These are phyloP conservation scores for Xylaria flabelliformis DNA, from an alignment of 495 filamentous ascomycete species.

Conservation along the genomic window DNA sequence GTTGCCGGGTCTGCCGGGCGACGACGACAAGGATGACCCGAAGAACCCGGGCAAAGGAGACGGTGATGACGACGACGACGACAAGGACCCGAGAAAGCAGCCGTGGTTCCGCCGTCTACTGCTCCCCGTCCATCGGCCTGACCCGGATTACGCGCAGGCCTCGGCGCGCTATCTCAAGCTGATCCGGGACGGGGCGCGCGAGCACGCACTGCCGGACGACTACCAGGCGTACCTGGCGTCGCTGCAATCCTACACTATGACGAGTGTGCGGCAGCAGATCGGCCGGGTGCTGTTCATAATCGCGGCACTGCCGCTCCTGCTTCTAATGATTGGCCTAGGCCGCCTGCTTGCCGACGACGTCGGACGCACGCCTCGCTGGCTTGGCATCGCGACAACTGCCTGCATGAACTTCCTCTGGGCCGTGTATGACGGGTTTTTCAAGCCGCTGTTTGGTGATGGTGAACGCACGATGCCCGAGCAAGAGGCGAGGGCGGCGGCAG, in stretches of 20 bases:
- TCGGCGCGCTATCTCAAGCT: slow-evolving; percentile 82
- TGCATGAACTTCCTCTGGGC: slow-evolving; percentile 69
- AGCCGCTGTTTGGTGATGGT: slow-evolving; percentile 79
- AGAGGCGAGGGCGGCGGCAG: neutral
- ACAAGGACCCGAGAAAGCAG: slow-evolving; percentile 34
- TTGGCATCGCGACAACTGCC: slow-evolving; percentile 52
- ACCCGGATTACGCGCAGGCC: slow-evolving; percentile 76
- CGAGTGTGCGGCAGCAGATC: slow-evolving; percentile 66
- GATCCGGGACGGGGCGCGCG: slow-evolving; percentile 74
- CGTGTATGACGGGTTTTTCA: slow-evolving; percentile 75
- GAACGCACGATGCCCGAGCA: slow-evolving; percentile 69
- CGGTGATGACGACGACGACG: slow-evolving; percentile 28
- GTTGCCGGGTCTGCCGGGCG: slow-evolving; percentile 35
- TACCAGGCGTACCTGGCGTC: slow-evolving; percentile 73
- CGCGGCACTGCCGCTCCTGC: slow-evolving; percentile 66
- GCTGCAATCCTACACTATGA: slow-evolving; percentile 72
- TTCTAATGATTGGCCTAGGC: slow-evolving; percentile 54
- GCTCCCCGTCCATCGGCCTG: slow-evolving; percentile 58
- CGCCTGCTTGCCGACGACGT: slow-evolving; percentile 63
- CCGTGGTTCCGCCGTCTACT: slow-evolving; percentile 43
- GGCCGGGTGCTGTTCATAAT: slow-evolving; percentile 66
- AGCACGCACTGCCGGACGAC: slow-evolving; percentile 75
- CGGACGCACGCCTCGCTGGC: slow-evolving; percentile 72
- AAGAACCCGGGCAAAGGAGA: slow-evolving; percentile 2
- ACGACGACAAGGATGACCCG: neutral